Base-by-base conservation (phyloP, 257 asterid genomes). In the Mentha longifolia region DNA sequence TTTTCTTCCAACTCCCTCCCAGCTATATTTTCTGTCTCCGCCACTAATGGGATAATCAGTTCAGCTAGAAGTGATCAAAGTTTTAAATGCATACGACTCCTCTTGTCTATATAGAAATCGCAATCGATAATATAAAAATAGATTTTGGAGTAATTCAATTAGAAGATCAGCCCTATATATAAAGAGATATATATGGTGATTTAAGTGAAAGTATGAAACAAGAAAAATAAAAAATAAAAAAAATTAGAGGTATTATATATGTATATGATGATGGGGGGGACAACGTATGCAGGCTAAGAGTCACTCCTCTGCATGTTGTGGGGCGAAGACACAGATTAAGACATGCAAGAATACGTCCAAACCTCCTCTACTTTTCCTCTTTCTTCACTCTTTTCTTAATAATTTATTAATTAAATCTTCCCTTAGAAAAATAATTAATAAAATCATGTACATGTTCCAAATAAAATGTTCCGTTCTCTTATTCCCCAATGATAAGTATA, bases 241-340 rank as follows among this genome's bases (percentile, higher is more conserved):
- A 0, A 9, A 19, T 52, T 11, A 54, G n/a, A n/a, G n/a, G 1
- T 37, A 54, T 7, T 9, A 0, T 2, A 7, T 16, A 22, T 22
- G 2, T 73, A 25, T 78, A 70, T 54, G 82, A 78, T 68, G 3
- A 63, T 10, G 65, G 50, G 68, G 54, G 39, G 28, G 65, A 69
- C 76, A 54, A 78, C 78, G 79, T 73, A 63, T 74, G 73, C 43
- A 37, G 73, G 58, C 54, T 68, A 61, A 58, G 76, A 70, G 66
- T 68, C 74, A 68, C 73, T 68, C 25, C 37, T 72, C 56, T 61
- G 57, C 54, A 67, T 65, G 71, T 58, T 61, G 58, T 42, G 74
- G 78, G 70, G 4, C 55, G 19, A 51, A 70, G 67, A 74, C 71
- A 65, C 7, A 4, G 71, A 74, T 66, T 49, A 41, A 20, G 76